Evolutionary conservation across 1,139 yeast species (phyloP).

Genomic region (Hansenula lynferdii): DNA sequence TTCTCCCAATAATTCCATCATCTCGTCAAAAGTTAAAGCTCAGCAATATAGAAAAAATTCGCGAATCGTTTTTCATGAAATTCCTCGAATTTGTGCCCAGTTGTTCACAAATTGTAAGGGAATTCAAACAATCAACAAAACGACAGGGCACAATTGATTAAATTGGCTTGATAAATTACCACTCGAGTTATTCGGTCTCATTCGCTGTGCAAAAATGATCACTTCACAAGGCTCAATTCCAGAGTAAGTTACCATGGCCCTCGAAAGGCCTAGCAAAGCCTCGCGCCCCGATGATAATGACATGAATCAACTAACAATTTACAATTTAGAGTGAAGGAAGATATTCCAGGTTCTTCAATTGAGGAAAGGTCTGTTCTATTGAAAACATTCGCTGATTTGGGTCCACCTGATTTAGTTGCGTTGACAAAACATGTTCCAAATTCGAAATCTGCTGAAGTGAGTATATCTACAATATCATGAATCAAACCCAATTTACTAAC

Average conservation of each 20-base stretch:
- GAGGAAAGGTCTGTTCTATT: conserved; percentile 42
- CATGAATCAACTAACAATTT: conserved; percentile 6
- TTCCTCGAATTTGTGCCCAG: conserved; percentile 1
- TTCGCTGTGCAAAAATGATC: conserved; percentile 19
- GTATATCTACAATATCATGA: conserved; percentile 1
- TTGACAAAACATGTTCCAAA: conserved; percentile 39
- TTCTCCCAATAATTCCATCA: too few relatives aligned
- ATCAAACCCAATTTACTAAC: conserved; percentile 4
- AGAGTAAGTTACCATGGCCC: conserved; percentile 30
- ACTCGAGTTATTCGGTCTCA: too few relatives aligned
- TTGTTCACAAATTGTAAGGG: not conserved
- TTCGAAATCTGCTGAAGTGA: conserved; percentile 15
- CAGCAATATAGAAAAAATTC: not conserved
- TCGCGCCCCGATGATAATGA: too few relatives aligned
- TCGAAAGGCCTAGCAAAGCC: not conserved
- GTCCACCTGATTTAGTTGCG: conserved; percentile 91
- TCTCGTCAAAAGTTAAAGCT: not conserved
- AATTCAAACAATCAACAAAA: not conserved
- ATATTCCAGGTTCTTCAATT: conserved; percentile 43
- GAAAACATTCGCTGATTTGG: conserved; percentile 52
- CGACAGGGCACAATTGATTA: not conserved
- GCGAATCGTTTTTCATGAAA: not conserved
- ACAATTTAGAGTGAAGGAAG: conserved; percentile 40
- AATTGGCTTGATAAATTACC: too few relatives aligned
- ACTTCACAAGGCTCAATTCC: conserved; percentile 49